Evolutionary conservation across 768 basidiomycete species (phyloP).

Genomic region (Termitomyces sp.): DNA sequence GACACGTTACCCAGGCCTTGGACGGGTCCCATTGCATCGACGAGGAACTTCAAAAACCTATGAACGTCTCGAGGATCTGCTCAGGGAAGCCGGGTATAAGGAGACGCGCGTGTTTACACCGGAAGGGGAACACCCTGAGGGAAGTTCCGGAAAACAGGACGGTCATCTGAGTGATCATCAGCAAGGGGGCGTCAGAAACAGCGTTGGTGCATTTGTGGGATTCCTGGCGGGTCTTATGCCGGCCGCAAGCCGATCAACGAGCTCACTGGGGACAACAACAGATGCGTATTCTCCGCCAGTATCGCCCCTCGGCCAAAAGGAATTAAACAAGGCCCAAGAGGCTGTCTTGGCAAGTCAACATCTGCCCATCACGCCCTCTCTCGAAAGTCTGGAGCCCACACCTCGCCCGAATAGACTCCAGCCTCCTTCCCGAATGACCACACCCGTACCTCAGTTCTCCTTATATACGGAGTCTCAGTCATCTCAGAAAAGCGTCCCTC

Average conservation of each 20-base stretch:
- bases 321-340: constrained; percentile 10
- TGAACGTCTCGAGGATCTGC: constrained; percentile 79
- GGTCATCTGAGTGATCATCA: constrained; percentile 14
- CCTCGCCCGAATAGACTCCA: constrained; percentile 14
- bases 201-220: constrained; percentile 59
- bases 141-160: constrained; percentile 21
- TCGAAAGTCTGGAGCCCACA: constrained; percentile 26
- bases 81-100: constrained; percentile 86
- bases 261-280: constrained; percentile 8
- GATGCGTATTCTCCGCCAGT: constrained; percentile 23
- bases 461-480: constrained; percentile 5
- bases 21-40: constrained; percentile 69
- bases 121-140: constrained; percentile 51
- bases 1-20: constrained; percentile 54
- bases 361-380: constrained; percentile 26
- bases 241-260: constrained; percentile 17
- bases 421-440: constrained; percentile 8
- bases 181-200: constrained; percentile 31
- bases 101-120: constrained; percentile 89
- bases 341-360: constrained; percentile 15
- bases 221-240: constrained; percentile 63
- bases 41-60: constrained; percentile 78
- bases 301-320: constrained; percentile 24
- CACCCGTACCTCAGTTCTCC: constrained; percentile 6
- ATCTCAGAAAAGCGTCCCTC: constrained; percentile 5